These are phyloP conservation scores for Saccharum officinarum DNA, from an alignment of 176 grass and related monocot genomes.

Conservation along the genomic window DNA sequence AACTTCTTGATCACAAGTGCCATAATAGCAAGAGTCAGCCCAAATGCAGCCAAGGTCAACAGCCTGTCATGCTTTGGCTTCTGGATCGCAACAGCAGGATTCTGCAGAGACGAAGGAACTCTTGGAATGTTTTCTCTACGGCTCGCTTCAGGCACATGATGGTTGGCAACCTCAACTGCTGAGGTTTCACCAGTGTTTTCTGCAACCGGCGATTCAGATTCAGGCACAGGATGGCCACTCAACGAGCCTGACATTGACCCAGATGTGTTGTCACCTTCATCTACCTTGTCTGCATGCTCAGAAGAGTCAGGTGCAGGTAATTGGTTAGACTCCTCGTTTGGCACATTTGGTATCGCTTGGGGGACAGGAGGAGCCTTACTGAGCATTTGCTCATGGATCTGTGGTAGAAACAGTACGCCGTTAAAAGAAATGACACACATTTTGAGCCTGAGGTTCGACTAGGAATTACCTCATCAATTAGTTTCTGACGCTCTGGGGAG, in stretches of 20 bases:
- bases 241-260: constrained; percentile 32
- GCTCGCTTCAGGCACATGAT: constrained; percentile 29
- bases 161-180: constrained; percentile 30
- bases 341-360: constrained; percentile 35
- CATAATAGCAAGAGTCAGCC: constrained; percentile 79
- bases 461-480: constrained; percentile 84
- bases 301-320: constrained; percentile 5
- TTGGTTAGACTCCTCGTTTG: constrained; percentile 30
- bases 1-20: constrained; percentile 92
- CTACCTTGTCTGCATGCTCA: constrained; percentile 21
- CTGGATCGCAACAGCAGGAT: constrained; percentile 37
- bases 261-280: constrained; percentile 32
- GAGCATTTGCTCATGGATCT: constrained; percentile 95
- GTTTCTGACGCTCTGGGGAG: constrained; percentile 76
- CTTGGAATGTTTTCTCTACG: constrained; percentile 40
- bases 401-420: constrained; percentile 20
- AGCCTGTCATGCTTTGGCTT: constrained; percentile 77
- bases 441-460: neutral
- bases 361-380: constrained; percentile 74
- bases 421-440: constrained; percentile 23
- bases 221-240: constrained; percentile 41
- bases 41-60: constrained; percentile 78
- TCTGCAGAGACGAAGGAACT: constrained; percentile 19
- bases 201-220: constrained; percentile 35
- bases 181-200: constrained; percentile 46